phyloP scores from a whole-genome alignment of 768 basidiomycete species.

The Cystofilobasidium ferigula region DNA sequence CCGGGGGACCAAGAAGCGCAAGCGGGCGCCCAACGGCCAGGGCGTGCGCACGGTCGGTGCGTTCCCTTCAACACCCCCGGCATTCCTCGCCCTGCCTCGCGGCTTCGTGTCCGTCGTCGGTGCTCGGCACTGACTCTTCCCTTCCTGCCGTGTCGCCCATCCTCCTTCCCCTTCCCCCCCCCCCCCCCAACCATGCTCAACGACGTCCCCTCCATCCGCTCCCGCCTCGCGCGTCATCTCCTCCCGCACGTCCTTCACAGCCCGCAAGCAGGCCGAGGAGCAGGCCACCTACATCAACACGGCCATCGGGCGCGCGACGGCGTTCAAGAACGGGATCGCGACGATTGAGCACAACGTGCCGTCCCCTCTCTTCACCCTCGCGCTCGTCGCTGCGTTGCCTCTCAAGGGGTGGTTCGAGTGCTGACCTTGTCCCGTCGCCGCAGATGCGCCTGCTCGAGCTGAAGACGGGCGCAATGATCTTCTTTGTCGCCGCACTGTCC shows the following conservation, averaged over 20 bases:
- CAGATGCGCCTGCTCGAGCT: conserved; percentile 1
- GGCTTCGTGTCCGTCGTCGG: too few relatives aligned
- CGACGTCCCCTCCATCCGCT: neutral
- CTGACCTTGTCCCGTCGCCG: neutral
- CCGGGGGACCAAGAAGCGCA: neutral
- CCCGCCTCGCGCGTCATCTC: neutral
- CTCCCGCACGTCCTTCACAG: too few relatives aligned
- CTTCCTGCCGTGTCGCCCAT: neutral
- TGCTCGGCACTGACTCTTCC: too few relatives aligned
- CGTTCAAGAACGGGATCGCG: conserved; percentile 2
- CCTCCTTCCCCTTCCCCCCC: neutral
- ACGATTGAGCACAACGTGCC: conserved; percentile 9
- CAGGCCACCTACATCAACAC: neutral
- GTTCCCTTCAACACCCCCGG: too few relatives aligned
- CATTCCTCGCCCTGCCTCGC: too few relatives aligned
- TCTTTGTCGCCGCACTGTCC: conserved; percentile 1
- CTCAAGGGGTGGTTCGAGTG: neutral
- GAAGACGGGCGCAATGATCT: conserved; percentile 7
- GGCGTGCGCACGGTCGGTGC: conserved; percentile 1
- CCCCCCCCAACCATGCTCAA: neutral
- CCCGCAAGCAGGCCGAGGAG: neutral
- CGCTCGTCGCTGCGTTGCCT: neutral
- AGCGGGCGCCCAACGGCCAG: conserved; percentile 4
- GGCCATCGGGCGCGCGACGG: neutral
- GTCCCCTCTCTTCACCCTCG: neutral